A percentile compares a stretch with the other conserved stretches of the same genome.
Evolutionary conservation across 2,329 filamentous ascomycete genomes (phyloP).

Genomic region (Hymenoscyphus albidus): DNA sequence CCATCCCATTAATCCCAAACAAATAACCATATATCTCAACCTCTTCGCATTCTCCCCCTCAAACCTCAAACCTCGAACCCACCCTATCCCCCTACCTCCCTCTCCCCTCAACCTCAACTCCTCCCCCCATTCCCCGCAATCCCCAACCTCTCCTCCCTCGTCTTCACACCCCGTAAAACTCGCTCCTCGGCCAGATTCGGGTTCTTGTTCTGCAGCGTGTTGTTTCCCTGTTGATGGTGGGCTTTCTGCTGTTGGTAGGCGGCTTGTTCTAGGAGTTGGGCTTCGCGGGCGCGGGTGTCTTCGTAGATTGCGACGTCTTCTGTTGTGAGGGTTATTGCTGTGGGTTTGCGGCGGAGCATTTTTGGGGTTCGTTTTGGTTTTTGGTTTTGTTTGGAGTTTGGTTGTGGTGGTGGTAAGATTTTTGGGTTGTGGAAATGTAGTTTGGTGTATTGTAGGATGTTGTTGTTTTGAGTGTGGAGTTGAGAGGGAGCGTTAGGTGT

Average conservation of each 20-base stretch:
- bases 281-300: conserved; percentile 49
- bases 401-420: not conserved
- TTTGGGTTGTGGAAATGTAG: not conserved
- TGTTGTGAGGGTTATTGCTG: conserved; percentile 62
- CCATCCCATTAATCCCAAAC: not conserved
- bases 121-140: conserved; percentile 18
- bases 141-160: conserved; percentile 38
- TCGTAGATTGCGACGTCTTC: conserved; percentile 70
- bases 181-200: conserved; percentile 11
- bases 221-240: not conserved
- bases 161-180: conserved; percentile 25
- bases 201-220: conserved; percentile 21
- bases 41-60: not conserved
- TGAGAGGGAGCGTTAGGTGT: not conserved
- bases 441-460: conserved; percentile 1
- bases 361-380: not conserved
- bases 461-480: conserved; percentile 3
- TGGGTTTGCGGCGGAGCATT: conserved; percentile 66
- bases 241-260: conserved; percentile 22
- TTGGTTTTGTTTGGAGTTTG: not conserved
- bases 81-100: conserved; percentile 33
- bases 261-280: conserved; percentile 24
- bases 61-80: conserved; percentile 21
- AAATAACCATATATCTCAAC: no score
- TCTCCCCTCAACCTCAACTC: conserved; percentile 27